These are phyloP conservation scores for Poterioochromonas sp. DNA, from an alignment of 352 stramenopile species.

Conservation along the genomic window DNA sequence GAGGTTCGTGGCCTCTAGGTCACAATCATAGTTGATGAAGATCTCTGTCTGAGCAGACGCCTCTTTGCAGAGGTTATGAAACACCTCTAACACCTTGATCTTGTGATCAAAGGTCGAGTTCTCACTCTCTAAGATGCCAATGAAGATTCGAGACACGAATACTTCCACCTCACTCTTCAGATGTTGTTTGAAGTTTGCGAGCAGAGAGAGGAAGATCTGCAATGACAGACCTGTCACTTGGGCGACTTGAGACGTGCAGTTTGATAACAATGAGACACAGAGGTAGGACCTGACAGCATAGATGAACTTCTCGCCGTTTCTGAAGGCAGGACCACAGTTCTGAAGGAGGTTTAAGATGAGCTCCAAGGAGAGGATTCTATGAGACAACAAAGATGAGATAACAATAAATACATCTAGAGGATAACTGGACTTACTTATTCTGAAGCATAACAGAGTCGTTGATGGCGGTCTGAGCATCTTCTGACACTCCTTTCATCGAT, in stretches of 20 bases:
- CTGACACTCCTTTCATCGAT: slow-evolving; percentile 72
- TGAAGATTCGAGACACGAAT: slow-evolving; percentile 97
- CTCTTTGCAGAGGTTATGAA: slow-evolving; percentile 88
- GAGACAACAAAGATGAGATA: slow-evolving; percentile 40
- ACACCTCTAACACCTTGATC: slow-evolving; percentile 86
- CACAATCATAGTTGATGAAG: slow-evolving; percentile 99
- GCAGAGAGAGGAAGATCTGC: slow-evolving; percentile 92
- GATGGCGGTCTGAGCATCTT: slow-evolving; percentile 45
- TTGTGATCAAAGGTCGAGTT: slow-evolving; percentile 97
- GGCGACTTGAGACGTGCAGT: slow-evolving; percentile 92
- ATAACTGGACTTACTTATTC: slow-evolving; percentile 27
- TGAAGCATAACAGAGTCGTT: slow-evolving; percentile 84
- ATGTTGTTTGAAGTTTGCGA: slow-evolving; percentile 73
- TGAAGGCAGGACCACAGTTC: slow-evolving; percentile 85
- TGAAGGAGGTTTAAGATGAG: slow-evolving; percentile 93
- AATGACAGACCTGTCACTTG: slow-evolving; percentile 89
- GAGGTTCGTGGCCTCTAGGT: slow-evolving; percentile 88
- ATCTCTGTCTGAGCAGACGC: slow-evolving; percentile 86
- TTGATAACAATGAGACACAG: slow-evolving; percentile 92
- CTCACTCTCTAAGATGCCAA: slow-evolving; percentile 88
- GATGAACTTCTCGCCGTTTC: slow-evolving; percentile 86
- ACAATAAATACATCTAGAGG: neutral
- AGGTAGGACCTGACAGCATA: slow-evolving; percentile 92
- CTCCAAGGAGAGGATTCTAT: slow-evolving; percentile 92
- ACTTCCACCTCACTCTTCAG: slow-evolving; percentile 93